Conservation (phyloP, 805 yeast species). For the Kuraishia molischiana region DNA sequence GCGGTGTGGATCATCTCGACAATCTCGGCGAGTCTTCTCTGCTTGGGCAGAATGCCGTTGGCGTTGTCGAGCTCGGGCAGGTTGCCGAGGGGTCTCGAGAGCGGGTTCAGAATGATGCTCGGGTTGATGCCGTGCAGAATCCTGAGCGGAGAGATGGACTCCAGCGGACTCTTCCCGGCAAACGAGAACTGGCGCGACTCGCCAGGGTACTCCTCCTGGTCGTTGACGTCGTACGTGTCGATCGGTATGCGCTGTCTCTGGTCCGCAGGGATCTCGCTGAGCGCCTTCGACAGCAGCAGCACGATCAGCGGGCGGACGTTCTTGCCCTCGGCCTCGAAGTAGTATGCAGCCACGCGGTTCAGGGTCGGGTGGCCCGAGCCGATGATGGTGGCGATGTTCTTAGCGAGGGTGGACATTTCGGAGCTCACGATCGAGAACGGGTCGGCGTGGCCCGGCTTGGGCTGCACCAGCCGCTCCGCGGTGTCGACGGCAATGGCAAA, state of each 20-base stretch:
- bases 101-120: conserved; percentile 68
- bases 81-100: conserved; percentile 69
- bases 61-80: conserved; percentile 44
- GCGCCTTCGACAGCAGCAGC: conserved; percentile 70
- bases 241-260: conserved; percentile 56
- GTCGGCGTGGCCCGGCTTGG: conserved; percentile 49
- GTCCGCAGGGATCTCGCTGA: conserved; percentile 60
- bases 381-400: conserved; percentile 74
- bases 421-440: conserved; percentile 87
- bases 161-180: conserved; percentile 50
- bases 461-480: conserved; percentile 69
- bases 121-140: conserved; percentile 89
- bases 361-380: conserved; percentile 93
- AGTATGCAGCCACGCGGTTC: conserved; percentile 87
- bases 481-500: conserved; percentile 53
- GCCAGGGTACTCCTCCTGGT: conserved; percentile 53
- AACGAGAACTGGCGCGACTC: conserved; percentile 43
- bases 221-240: conserved; percentile 56
- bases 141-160: conserved; percentile 69
- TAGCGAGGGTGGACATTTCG: conserved; percentile 86
- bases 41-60: conserved; percentile 86
- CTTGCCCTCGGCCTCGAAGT: conserved; percentile 94
- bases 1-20: conserved; percentile 99
- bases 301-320: conserved; percentile 91
- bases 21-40: conserved; percentile 90